A percentile compares a stretch with the other conserved stretches of the same genome.
Conservation (phyloP, 176 grass and related monocot genomes). For the Oropetium thomaeum region DNA sequence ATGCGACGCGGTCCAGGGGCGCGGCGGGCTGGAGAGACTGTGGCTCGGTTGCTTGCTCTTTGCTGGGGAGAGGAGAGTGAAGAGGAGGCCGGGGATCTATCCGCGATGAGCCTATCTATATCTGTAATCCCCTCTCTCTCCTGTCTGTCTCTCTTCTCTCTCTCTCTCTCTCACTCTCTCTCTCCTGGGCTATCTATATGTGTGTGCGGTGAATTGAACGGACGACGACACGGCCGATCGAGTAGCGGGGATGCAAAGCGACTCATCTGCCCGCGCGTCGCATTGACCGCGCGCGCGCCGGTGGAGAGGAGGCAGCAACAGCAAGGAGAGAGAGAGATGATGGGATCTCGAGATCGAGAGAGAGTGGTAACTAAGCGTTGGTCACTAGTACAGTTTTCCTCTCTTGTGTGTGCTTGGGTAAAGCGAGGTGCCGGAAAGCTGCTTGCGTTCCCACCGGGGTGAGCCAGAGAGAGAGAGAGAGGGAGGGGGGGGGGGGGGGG, state of each 20-base stretch:
- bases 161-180: no score
- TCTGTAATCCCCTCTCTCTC: not conserved
- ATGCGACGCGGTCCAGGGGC: conserved; percentile 2
- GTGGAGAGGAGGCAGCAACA: not conserved
- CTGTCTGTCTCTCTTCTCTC: not conserved
- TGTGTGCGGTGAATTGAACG: no score
- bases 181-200: no score
- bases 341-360: not conserved
- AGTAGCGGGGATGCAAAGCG: not conserved
- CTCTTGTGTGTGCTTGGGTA: not conserved
- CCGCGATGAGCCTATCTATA: conserved; percentile 28
- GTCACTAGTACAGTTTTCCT: not conserved
- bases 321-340: not conserved
- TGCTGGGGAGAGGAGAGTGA: conserved; percentile 4
- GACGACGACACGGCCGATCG: conserved; percentile 11
- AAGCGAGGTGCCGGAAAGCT: conserved; percentile 25
- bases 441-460: not conserved
- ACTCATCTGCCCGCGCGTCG: not conserved
- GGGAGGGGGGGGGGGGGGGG: no score
- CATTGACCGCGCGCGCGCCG: conserved; percentile 22
- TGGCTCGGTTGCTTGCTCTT: conserved; percentile 3
- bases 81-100: conserved; percentile 36
- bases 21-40: not conserved
- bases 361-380: conserved; percentile 11
- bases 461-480: no score